Evolutionary conservation across 2,329 filamentous ascomycete genomes (phyloP), one percentile per base, ranked within the genome.

Genomic region (Pleurostoma richardsiae): DNA sequence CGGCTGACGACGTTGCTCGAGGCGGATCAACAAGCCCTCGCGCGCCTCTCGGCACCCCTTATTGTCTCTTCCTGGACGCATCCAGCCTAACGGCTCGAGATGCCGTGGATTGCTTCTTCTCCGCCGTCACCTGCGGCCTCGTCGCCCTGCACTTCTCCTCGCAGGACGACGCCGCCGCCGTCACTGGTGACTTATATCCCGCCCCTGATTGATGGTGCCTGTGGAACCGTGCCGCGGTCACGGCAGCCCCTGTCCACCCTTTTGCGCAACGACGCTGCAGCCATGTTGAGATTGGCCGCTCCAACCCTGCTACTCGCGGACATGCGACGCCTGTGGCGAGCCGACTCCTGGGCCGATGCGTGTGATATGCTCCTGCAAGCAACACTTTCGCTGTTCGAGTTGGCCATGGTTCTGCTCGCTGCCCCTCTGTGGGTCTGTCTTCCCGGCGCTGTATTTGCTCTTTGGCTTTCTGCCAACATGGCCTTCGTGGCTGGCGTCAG

Each of bases 141-240:
- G 7, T 43, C 46, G 19, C 40, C 40, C 10, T 43, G 39, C 41
- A 45, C 29, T 4, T 29, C 39, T 4, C 6, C 29, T 4, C 26
- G 30, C 7, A 49, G 39, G 10, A 26, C 10, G 5, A 11, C 41
- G 6, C 10, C 31, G 38, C 38, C 47, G 27, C 49, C 49, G 8
- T 47, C 55, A 3, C 54, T 56, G 4, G 49, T 66, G 26, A 63
- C 59, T 0, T 68, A 63, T 50, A 60, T 67, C 42, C 64, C 65
- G 11, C 58, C 65, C 0, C 56, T 68, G 5, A 62, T 63, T 47
- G 65, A 68, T 43, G 59, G 61, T 3, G 60, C 64, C 0, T 63
- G 60, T 44, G 63, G 64, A 10, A 68, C 64, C 2, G 53, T 56
- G 6, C 62, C 62, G 1, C 56, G 59, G 11, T 51, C 51, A 5